Evolutionary conservation across 1,139 yeast genomes (phyloP).

Genomic region (Trichomonascaceae sp.): DNA sequence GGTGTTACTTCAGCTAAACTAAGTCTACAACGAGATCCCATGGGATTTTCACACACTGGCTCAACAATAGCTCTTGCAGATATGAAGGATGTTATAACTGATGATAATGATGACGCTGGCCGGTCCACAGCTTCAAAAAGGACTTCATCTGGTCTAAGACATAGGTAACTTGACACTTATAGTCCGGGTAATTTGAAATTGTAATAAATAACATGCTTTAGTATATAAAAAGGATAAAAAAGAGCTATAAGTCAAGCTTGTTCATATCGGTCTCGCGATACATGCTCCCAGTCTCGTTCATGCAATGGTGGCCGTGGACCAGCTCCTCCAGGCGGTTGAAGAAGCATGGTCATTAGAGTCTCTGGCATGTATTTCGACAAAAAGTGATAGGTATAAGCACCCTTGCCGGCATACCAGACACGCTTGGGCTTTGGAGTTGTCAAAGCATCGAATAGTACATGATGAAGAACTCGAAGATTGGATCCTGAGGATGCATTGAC

Average conservation of each 20-base stretch:
- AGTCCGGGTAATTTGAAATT: neutral
- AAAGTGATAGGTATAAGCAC: slow-evolving; percentile 33
- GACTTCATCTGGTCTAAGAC: neutral
- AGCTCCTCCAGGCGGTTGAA: slow-evolving; percentile 22
- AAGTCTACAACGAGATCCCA: neutral
- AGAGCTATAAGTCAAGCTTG: neutral
- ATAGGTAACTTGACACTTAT: neutral
- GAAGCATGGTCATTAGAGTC: slow-evolving; percentile 30
- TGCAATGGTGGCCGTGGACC: slow-evolving; percentile 11
- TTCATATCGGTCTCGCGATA: neutral
- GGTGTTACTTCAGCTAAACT: neutral
- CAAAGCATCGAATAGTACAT: slow-evolving; percentile 34
- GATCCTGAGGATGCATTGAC: slow-evolving; percentile 31
- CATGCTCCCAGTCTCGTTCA: slow-evolving; percentile 23
- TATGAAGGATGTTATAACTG: neutral
- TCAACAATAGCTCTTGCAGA: neutral
- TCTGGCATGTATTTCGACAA: slow-evolving; percentile 33
- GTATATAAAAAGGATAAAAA: neutral
- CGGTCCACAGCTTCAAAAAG: neutral
- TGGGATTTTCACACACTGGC: slow-evolving; percentile 4
- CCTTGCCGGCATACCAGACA: slow-evolving; percentile 36
- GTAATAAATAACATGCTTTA: neutral
- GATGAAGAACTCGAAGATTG: slow-evolving; percentile 29
- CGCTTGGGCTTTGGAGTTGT: slow-evolving; percentile 28
- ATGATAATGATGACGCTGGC: neutral